Base-by-base conservation (phyloP, 2,329 filamentous ascomycete genomes). In the Colletotrichum nymphaeae region DNA sequence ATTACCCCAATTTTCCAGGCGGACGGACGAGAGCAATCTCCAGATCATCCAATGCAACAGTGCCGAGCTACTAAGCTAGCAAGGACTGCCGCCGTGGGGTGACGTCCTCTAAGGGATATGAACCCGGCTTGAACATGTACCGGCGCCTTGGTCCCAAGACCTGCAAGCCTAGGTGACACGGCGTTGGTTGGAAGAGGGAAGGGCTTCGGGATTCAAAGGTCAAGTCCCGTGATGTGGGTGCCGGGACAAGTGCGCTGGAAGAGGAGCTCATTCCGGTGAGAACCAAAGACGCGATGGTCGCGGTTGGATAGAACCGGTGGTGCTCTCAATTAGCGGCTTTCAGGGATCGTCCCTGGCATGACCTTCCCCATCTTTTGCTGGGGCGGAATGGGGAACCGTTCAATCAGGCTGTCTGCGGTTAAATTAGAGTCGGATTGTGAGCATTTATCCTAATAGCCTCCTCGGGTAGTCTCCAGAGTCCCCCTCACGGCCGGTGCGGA, bases 391-490 rank as follows among this genome's bases (percentile, higher is more conserved):
- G 57, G 24, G 16, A 49, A 58, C 46, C 30, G 16, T 22, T 74
- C 68, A 74, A 74, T 74, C 72, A 74, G 67, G 63, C 63, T 72
- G 68, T 72, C 72, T 72, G 72, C 72, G 69, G 72, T 63, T 74
- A 72, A 74, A 72, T 59, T 64, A 72, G 7, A 63, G 63, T 74
- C 63, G 58, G 52, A 72, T 59, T 16, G 57, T 4, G 7, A 63
- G 24, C 42, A 74, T 72, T 74, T 73, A 74, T 63, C 72, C 72
- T 67, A 72, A 72, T 72, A 74, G 72, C 68, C 72, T 73, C 42
- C 58, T 72, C 69, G 72, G 72, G 35, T 67, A 67, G 30, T 52
- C 49, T 26, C 49, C 63, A 64, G 42, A 57, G 12, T 1, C 28
- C 60, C 72, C 68, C 72, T 74, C 72, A 73, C 55, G 22, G 19